phyloP scores from a whole-genome alignment of 768 basidiomycete species.

The Tricholoma sp. region DNA sequence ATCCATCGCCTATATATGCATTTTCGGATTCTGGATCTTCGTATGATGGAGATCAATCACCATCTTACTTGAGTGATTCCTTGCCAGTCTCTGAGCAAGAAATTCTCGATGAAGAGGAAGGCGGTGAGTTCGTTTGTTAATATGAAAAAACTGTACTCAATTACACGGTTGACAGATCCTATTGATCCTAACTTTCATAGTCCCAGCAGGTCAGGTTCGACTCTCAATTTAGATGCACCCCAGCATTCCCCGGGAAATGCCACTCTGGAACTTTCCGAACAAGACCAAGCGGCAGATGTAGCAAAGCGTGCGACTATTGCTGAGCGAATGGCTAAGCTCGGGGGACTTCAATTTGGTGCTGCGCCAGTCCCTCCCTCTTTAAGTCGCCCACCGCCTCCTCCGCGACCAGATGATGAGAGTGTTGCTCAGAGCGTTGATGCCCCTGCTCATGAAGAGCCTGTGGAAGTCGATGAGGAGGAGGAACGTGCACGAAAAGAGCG shows the following conservation, averaged over 20 bases:
- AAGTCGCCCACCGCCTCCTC: constrained; percentile 31
- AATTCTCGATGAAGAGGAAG: constrained; percentile 58
- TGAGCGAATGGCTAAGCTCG: constrained; percentile 92
- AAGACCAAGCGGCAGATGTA: constrained; percentile 27
- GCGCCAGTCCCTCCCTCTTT: constrained; percentile 43
- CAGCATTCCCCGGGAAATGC: constrained; percentile 10
- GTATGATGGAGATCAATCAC: constrained; percentile 11
- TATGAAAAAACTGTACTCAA: constrained; percentile 2
- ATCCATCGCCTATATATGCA: constrained; percentile 2
- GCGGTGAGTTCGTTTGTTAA: constrained; percentile 36
- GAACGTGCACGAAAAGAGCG: constrained; percentile 53
- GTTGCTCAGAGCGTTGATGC: constrained; percentile 10
- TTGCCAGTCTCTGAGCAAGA: constrained; percentile 29
- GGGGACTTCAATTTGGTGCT: constrained; percentile 78
- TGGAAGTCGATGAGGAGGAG: constrained; percentile 45
- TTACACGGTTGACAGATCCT: constrained; percentile 42
- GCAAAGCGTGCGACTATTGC: constrained; percentile 69
- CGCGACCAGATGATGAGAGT: constrained; percentile 25
- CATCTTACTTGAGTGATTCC: constrained; percentile 20
- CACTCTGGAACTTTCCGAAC: constrained; percentile 1
- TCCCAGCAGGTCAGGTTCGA: constrained; percentile 39
- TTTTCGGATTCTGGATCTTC: constrained; percentile 8
- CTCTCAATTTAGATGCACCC: constrained; percentile 14
- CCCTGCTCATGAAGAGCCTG: constrained; percentile 18
- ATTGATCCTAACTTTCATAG: constrained; percentile 63